Conservation (phyloP, 2,329 filamentous ascomycete species). For the Curvularia verruculosa region DNA sequence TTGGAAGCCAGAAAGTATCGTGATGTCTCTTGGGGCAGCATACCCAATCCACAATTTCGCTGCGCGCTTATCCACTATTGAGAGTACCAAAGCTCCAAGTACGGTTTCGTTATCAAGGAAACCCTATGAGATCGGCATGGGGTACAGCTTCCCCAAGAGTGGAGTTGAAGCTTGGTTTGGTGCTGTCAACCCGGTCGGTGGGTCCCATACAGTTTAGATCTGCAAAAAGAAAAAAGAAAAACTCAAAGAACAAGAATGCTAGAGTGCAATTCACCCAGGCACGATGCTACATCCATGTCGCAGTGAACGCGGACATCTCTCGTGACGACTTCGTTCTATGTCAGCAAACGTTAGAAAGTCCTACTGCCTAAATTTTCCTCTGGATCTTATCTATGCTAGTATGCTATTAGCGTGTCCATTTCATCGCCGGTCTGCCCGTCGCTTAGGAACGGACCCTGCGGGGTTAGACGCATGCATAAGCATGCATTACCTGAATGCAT, state of each 20-base stretch:
- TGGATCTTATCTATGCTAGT: constrained; percentile 52
- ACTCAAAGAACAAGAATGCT: constrained; percentile 54
- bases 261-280: constrained; percentile 56
- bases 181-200: constrained; percentile 9
- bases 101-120: constrained; percentile 46
- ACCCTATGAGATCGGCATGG: constrained; percentile 46
- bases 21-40: constrained; percentile 17
- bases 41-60: constrained; percentile 35
- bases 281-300: constrained; percentile 57
- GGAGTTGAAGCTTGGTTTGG: constrained; percentile 43
- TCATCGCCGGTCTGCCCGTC: constrained; percentile 46
- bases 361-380: constrained; percentile 30
- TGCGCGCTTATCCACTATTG: constrained; percentile 22
- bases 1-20: constrained; percentile 26
- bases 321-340: constrained; percentile 28
- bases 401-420: constrained; percentile 50
- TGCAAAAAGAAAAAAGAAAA: constrained; percentile 51
- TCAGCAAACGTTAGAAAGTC: constrained; percentile 57
- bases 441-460: constrained; percentile 22
- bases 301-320: constrained; percentile 46
- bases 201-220: constrained; percentile 34
- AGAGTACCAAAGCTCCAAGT: constrained; percentile 44
- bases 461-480: no score
- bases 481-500: no score
- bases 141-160: constrained; percentile 51